phyloP scores from a whole-genome alignment of 140 eudicot genomes.

The Oenanthe javanica region DNA sequence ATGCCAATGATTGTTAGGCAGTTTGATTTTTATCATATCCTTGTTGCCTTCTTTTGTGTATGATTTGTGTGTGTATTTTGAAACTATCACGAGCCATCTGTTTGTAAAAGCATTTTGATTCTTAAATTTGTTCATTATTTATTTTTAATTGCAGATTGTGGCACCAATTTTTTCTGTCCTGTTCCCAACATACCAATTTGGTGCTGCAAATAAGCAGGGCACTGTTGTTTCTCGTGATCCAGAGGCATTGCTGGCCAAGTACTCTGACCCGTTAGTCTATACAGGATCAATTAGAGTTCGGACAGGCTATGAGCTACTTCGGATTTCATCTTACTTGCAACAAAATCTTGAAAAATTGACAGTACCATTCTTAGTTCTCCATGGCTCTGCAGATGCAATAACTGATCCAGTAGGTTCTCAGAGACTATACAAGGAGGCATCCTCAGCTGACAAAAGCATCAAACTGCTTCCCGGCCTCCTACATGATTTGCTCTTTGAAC shows the following conservation, averaged over 20 bases:
- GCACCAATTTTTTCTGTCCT: slow-evolving; percentile 69
- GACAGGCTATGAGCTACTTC: slow-evolving; percentile 74
- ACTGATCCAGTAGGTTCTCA: slow-evolving; percentile 71
- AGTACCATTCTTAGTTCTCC: slow-evolving; percentile 76
- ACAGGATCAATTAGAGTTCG: slow-evolving; percentile 77
- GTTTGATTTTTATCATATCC: neutral
- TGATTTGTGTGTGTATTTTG: neutral
- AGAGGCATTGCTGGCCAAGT: slow-evolving; percentile 60
- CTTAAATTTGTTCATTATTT: neutral
- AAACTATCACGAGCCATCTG: no score
- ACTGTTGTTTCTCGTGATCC: slow-evolving; percentile 70
- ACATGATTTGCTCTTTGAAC: slow-evolving; percentile 82
- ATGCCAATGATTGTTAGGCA: neutral
- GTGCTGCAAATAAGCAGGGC: slow-evolving; percentile 85
- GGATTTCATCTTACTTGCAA: slow-evolving; percentile 55
- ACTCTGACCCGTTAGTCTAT: slow-evolving; percentile 78
- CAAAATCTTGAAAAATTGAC: slow-evolving; percentile 34
- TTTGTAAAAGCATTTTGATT: no score
- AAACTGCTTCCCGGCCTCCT: slow-evolving; percentile 46
- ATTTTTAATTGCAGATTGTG: slow-evolving; percentile 33
- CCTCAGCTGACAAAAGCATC: slow-evolving; percentile 61
- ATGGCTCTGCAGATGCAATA: slow-evolving; percentile 69
- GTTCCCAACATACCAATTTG: slow-evolving; percentile 64
- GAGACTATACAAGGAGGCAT: slow-evolving; percentile 51
- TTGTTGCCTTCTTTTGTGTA: neutral